Evolutionary conservation across 805 yeast species (phyloP).

Genomic region (Lachancea mirantina): DNA sequence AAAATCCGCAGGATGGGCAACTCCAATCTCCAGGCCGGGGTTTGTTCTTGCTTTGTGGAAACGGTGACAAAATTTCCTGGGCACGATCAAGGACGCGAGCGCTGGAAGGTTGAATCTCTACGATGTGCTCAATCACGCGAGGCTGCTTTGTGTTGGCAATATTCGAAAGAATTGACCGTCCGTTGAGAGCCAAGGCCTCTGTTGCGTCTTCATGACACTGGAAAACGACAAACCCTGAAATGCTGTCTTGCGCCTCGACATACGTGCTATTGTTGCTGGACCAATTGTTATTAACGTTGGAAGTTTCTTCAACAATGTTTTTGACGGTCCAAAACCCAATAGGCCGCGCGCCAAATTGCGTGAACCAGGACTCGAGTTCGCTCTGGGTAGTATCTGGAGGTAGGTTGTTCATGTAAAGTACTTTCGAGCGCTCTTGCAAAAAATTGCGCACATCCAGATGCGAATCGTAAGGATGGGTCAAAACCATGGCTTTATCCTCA

Average conservation of each 20-base stretch:
- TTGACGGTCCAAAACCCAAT: slow-evolving; percentile 84
- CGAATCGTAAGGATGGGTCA: slow-evolving; percentile 70
- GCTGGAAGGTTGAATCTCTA: slow-evolving; percentile 86
- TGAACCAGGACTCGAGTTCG: slow-evolving; percentile 86
- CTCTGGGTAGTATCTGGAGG: slow-evolving; percentile 85
- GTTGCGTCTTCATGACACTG: slow-evolving; percentile 79
- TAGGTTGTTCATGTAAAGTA: slow-evolving; percentile 71
- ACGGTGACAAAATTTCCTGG: slow-evolving; percentile 71
- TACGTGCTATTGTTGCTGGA: slow-evolving; percentile 26
- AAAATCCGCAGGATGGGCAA: slow-evolving; percentile 94
- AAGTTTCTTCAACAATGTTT: slow-evolving; percentile 35
- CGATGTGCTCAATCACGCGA: slow-evolving; percentile 47
- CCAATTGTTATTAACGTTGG: slow-evolving; percentile 20
- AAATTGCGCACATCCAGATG: slow-evolving; percentile 66
- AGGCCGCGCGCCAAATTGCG: slow-evolving; percentile 79
- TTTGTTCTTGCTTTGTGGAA: slow-evolving; percentile 77
- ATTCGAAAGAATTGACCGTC: slow-evolving; percentile 41
- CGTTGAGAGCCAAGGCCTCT: slow-evolving; percentile 72
- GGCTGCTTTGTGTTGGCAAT: slow-evolving; percentile 32
- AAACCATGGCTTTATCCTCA: slow-evolving; percentile 46
- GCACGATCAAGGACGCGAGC: slow-evolving; percentile 72
- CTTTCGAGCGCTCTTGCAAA: slow-evolving; percentile 62
- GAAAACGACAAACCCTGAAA: slow-evolving; percentile 80
- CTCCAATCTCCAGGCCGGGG: slow-evolving; percentile 98
- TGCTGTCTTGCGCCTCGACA: slow-evolving; percentile 42